These are phyloP conservation scores for Olyra latifolia DNA, from an alignment of 176 grass and related monocot species.

Conservation along the genomic window DNA sequence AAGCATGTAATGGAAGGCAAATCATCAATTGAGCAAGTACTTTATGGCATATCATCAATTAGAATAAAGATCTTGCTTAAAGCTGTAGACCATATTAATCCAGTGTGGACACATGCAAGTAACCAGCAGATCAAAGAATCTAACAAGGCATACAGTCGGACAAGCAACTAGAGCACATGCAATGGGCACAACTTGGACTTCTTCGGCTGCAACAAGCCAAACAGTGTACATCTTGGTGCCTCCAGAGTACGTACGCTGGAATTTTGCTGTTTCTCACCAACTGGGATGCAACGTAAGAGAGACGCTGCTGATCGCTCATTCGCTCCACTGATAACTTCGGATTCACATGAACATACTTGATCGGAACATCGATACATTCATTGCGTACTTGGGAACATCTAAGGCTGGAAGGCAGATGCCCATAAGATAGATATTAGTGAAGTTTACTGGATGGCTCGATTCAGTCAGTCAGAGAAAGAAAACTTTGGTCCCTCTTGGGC, in stretches of 20 bases:
- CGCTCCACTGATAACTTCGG: neutral
- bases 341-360: slow-evolving; percentile 30
- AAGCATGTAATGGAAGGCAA: too few species aligned
- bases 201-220: neutral
- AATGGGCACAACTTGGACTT: neutral
- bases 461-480: too few species aligned
- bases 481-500: too few species aligned
- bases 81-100: neutral
- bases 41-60: too few species aligned
- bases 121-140: neutral
- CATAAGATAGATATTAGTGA: too few species aligned
- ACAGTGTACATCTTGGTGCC: neutral
- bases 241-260: neutral
- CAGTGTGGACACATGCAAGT: neutral
- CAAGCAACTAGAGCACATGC: neutral
- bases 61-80: neutral
- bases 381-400: too few species aligned
- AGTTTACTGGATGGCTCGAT: too few species aligned
- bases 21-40: too few species aligned
- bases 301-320: too few species aligned
- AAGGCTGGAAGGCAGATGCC: too few species aligned
- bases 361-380: neutral
- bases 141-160: neutral
- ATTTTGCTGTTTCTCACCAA: neutral
- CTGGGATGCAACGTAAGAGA: neutral